phyloP scores from a whole-genome alignment of 1,284 basidiomycete genomes.

The Ceratobasidium sp. region DNA sequence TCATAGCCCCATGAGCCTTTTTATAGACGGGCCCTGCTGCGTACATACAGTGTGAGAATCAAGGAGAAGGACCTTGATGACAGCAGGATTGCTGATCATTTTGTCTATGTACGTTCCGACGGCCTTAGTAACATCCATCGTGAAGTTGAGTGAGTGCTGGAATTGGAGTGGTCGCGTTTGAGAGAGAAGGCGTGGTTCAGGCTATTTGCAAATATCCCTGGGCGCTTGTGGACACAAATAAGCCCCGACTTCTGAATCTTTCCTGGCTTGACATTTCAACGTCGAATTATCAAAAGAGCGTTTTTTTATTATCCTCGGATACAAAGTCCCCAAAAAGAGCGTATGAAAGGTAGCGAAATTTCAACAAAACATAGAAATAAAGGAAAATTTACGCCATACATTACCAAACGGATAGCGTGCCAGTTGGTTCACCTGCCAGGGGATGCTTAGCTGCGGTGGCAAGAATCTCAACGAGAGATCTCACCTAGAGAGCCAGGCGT shows the following conservation, averaged over 20 bases:
- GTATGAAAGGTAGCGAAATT: slow-evolving; percentile 10
- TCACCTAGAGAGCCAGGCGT: slow-evolving; percentile 14
- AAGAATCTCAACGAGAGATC: not conserved
- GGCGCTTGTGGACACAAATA: too few species aligned
- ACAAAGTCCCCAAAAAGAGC: slow-evolving; percentile 23
- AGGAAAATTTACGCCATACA: not conserved
- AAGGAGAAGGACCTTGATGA: slow-evolving; percentile 98
- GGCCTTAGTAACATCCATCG: slow-evolving; percentile 96
- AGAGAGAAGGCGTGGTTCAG: too few species aligned
- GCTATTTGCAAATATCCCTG: too few species aligned
- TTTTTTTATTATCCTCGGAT: not conserved
- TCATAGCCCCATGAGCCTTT: slow-evolving; percentile 4
- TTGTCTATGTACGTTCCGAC: slow-evolving; percentile 94
- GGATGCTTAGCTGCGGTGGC: too few species aligned
- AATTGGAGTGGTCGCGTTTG: too few species aligned
- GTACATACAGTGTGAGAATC: slow-evolving; percentile 90
- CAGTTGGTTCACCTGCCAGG: too few species aligned
- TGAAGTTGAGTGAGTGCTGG: slow-evolving; percentile 14
- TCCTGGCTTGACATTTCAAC: too few species aligned
- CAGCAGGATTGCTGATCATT: slow-evolving; percentile 83
- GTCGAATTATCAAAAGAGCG: too few species aligned
- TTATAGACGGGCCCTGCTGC: slow-evolving; percentile 19
- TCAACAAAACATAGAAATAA: not conserved
- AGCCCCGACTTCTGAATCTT: too few species aligned
- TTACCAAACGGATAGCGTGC: too few species aligned